Base-by-base conservation (phyloP, 768 basidiomycete genomes). In the Symmetrospora coprosmae region DNA sequence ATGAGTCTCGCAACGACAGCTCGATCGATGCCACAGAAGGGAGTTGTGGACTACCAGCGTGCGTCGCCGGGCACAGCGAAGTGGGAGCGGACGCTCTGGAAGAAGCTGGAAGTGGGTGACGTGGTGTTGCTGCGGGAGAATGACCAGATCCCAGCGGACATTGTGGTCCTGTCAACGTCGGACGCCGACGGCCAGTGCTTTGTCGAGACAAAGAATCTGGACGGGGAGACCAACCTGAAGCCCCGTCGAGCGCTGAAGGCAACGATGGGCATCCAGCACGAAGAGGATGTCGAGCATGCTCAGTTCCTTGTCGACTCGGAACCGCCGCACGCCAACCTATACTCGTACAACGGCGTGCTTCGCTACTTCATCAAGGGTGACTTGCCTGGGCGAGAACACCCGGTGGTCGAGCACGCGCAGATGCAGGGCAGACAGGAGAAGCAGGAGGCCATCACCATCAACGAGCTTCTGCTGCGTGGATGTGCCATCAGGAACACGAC, bases 91-190 rank as follows among this genome's bases (percentile, higher is more conserved):
- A 97, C 92, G 14, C 75, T 97, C 1, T 97, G 92, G 92, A 96
- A 97, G 78, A 96, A 97, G 76, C 78, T 97, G 41, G 90, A 94
- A 70, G 90, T 96, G 11, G 92, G 92, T n/a, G 92, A 97, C 70
- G 74, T 96, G 21, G 87, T 97, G 30, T 75, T 96, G 7, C 76
- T 97, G 33, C 76, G 84, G 61, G 89, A 96, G 65, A 86, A 96
- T 72, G 92, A 96, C 49, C 92, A 94, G 73, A 85, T 97, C 13
- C 92, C 92, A 0, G 92, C 92, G 7, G 92, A 99, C 69, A 84
- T 97, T 65, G 78, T 91, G 63, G 87, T 99, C 0, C 79, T 96
- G 5, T 82, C 88, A 8, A 91, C 91, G 0, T 90, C 87, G 7
- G 88, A 94, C 72, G 75, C 86, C 2, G 90, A 94, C 64, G 85